Base-by-base conservation (phyloP, 129 eudicot species). In the Arctium minus region DNA sequence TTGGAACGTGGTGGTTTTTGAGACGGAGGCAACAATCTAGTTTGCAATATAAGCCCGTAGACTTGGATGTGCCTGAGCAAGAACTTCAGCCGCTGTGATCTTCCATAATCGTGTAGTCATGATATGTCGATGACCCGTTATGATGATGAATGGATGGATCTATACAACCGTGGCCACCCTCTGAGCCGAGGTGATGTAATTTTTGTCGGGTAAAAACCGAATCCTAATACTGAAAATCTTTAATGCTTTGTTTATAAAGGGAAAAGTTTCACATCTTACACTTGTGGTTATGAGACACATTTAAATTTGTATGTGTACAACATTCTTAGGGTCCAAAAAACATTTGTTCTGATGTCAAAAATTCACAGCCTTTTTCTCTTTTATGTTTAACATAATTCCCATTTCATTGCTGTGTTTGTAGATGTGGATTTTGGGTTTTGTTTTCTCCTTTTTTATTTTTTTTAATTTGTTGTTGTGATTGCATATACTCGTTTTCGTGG, bases 51-150 rank as follows among this genome's bases (percentile, higher is more conserved):
- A 89, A 93, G 85, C 98, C 98, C 22, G 97, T 96, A 17, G 94
- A 93, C 48, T 73, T 92, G 11, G 77, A 67, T 82, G 89, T 85
- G 11, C 88, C 94, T 18, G 99, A 96, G 81, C 98, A 93, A 90
- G 99, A 96, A 82, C 97, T 96, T 71, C 99, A 96, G 80, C 99
- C 97, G 0, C 88, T 94, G 32, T 89, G 85, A 85, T 82, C 4
- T 31, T 35, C 65, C 37, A 42, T 37, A 69, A 62, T 6, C 50
- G 39, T 15, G 31, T 15, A 48, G 44, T 74, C 12, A 69, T 65
- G 39, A 31, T 29, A 50, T 71, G 56, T 79, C 15, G 13, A 60
- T 9, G 13, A 74, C 80, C 77, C 8, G 50, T 48, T 74, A 72
- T 22, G 85, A 72, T 22, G 85, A 79, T 87, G 70, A 75, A 50